Base-by-base conservation (phyloP, 768 basidiomycete species). In the Lactifluus volemus region DNA sequence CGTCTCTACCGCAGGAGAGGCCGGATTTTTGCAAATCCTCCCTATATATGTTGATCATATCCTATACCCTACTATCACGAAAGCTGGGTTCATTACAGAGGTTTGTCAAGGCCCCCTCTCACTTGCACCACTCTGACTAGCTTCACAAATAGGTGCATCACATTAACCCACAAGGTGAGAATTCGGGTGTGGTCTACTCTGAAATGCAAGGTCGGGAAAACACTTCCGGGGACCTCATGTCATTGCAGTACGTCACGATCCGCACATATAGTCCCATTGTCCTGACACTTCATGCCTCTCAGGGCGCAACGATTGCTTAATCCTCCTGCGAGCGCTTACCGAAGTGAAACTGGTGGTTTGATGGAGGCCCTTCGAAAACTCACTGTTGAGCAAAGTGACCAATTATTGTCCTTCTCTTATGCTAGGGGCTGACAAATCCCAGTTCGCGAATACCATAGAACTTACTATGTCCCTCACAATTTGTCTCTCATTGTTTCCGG, bases 131-230 rank as follows among this genome's bases (percentile, higher is more conserved):
- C 36, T 12, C 21, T 52, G 21, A 42, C 53, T 50, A 41, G 50
- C 63, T 25, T 59, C 48, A 44, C 39, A 62, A 45, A 10, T 65
- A 91, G 89, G 87, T 99, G n/a, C 92, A 98, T 72, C 93, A 98
- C 72, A 84, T 98, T 65, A 89, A 98, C 71, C 81, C 81, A 2
- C 84, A 90, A 69, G 96, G 93, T 8, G 84, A 95, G 67, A 84
- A 98, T 69, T 89, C 91, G 15, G 97, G 97, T 41, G 97, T 99
- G 1, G 96, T 98, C 10, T 98, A 97, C 73, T 89, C 88, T 69
- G 90, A 94, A 75, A 97, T 97, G 94, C 92, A 95, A 74, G 94
- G 93, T 1, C 81, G 96, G 50, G 88, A 98, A 76, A 98, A 98
- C 69, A 93, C 90, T 0, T 84, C 91, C 2, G 85, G 84, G 10